Base-by-base conservation (phyloP, 306 rosid genomes). In the Parietaria judaica region DNA sequence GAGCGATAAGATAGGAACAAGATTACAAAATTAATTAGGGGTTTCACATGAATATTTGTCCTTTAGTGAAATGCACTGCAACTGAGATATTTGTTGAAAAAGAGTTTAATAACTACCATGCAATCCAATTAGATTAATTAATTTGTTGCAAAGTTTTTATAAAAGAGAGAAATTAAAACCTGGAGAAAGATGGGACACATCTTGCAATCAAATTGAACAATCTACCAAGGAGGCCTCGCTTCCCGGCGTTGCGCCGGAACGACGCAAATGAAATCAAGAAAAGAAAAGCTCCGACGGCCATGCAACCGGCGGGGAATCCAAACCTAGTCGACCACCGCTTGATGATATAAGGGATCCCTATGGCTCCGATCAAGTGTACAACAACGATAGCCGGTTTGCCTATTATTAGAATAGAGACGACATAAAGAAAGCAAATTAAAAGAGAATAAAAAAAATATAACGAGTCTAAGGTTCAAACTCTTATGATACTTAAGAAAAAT, bases 281-380 rank as follows among this genome's bases (percentile, higher is more conserved):
- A 52, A 63, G 1, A 38, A 63, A 36, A 11, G 64, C 36, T 1
- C 59, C 51, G 5, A 57, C 59, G 2, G 41, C 43, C 38, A 55
- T 12, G 63, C 35, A 54, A 4, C 38, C 3, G 4, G 69, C 57
- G 1, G 64, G 69, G 14, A 70, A 39, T 10, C 52, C 62, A 6
- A 70, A 70, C 36, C 64, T 67, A 2, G 60, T 23, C 2, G 31
- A 64, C 70, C 76, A 71, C 10, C 60, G 61, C 3, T 64, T 48
- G 31, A 54, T 6, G 1, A 41, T 12, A 13, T 43, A 64, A 5
- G 60, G 34, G 15, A 64, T 50, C 8, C 41, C 55, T 4, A 35
- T 0, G 36, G 14, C 52, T 48, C 58, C 58, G 34, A 54, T 9
- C 10, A 54, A 3, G 10, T 54, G 35, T 4, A 54, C 39, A 8